phyloP scores from a whole-genome alignment of 768 basidiomycete species.

The Suillus sp. region DNA sequence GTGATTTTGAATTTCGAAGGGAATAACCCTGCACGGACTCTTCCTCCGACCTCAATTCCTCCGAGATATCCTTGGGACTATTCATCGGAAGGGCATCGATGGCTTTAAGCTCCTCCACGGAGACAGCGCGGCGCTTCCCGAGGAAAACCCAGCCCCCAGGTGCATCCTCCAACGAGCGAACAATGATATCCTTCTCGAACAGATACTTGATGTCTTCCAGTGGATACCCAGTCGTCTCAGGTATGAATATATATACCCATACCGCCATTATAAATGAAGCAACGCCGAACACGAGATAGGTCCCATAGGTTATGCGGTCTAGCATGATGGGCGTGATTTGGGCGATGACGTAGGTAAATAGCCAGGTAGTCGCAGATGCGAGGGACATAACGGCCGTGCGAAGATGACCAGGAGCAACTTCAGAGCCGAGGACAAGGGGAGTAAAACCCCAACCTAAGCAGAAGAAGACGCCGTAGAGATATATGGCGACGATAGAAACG shows the following conservation, averaged over 20 bases:
- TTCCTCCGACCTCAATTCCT: not conserved
- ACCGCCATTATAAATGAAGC: constrained; percentile 32
- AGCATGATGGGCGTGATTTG: constrained; percentile 43
- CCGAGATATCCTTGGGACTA: not conserved
- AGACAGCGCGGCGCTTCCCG: constrained; percentile 23
- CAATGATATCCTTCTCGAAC: constrained; percentile 36
- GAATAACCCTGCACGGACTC: not conserved
- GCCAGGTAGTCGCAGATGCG: constrained; percentile 36
- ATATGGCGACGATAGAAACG: constrained; percentile 38
- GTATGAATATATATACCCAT: constrained; percentile 40
- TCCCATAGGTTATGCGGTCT: constrained; percentile 28
- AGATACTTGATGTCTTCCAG: constrained; percentile 41
- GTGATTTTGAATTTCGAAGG: not conserved
- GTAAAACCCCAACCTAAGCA: constrained; percentile 37
- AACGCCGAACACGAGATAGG: constrained; percentile 36
- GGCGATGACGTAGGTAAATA: constrained; percentile 40
- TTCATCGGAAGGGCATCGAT: not conserved
- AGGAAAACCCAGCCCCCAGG: constrained; percentile 35
- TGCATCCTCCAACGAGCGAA: constrained; percentile 35
- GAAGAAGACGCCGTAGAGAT: constrained; percentile 40
- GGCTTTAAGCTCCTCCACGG: constrained; percentile 30
- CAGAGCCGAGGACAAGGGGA: constrained; percentile 37
- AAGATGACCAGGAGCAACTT: constrained; percentile 40
- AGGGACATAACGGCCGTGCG: constrained; percentile 35
- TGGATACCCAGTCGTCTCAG: constrained; percentile 42